Evolutionary conservation across 495 filamentous ascomycete genomes (phyloP).

Genomic region (Annulohypoxylon moriforme): DNA sequence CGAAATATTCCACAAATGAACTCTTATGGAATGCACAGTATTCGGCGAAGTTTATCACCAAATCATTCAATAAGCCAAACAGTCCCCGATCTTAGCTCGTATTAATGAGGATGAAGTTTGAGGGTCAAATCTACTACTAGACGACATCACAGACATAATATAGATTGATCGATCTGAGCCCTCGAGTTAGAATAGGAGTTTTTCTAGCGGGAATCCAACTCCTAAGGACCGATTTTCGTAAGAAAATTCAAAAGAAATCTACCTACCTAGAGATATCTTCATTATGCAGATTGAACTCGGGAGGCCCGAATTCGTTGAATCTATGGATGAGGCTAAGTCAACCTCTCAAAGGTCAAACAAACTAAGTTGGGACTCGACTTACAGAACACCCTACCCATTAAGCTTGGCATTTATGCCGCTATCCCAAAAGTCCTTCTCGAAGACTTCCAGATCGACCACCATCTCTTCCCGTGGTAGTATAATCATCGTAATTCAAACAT

Average conservation of each 20-base stretch:
- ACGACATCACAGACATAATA: neutral
- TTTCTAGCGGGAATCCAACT: too few species aligned
- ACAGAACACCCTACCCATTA: neutral
- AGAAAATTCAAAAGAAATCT: neutral
- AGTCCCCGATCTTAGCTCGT: too few species aligned
- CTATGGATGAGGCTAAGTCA: neutral
- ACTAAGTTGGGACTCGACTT: neutral
- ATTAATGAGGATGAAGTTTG: too few species aligned
- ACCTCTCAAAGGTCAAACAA: neutral
- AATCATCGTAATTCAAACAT: neutral
- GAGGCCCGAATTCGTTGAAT: neutral
- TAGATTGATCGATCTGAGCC: neutral
- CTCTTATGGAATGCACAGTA: neutral
- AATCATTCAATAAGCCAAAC: neutral
- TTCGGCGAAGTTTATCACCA: neutral
- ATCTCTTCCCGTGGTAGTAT: neutral
- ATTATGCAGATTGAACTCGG: neutral
- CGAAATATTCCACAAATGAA: conserved; percentile 10
- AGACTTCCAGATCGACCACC: conserved; percentile 2
- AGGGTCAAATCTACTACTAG: too few species aligned
- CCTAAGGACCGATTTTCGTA: neutral
- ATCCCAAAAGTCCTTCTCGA: conserved; percentile 6
- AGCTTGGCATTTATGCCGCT: conserved; percentile 10
- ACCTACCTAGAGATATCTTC: neutral
- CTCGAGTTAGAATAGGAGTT: neutral